phyloP scores from a whole-genome alignment of 1,284 basidiomycete species.

The Cryptococcus wingfieldii region DNA sequence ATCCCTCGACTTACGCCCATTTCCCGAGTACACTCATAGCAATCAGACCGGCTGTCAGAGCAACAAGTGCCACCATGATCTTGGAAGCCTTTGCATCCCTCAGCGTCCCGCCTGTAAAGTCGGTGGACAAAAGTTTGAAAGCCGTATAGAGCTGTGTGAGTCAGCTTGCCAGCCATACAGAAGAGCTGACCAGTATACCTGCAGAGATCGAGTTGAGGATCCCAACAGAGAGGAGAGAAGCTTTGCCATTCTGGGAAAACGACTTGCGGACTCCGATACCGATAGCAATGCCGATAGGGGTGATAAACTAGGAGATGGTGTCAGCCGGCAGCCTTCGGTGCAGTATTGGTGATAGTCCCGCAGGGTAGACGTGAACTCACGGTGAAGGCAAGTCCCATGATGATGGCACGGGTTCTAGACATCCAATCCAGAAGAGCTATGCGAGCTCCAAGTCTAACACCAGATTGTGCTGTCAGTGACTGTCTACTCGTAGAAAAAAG shows the following conservation, averaged over 20 bases:
- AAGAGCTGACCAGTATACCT: slow-evolving; percentile 12
- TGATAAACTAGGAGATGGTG: slow-evolving; percentile 14
- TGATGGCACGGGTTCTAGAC: slow-evolving; percentile 10
- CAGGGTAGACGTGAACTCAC: neutral
- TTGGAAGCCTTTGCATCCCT: slow-evolving; percentile 14
- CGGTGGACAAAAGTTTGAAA: slow-evolving; percentile 30
- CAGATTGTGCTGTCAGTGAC: too few relatives aligned
- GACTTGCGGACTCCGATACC: slow-evolving; percentile 35
- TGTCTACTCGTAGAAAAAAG: neutral
- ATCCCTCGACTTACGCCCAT: slow-evolving; percentile 30
- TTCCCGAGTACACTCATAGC: slow-evolving; percentile 46
- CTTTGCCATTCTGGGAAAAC: slow-evolving; percentile 34
- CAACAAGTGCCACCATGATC: slow-evolving; percentile 21
- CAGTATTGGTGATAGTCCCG: neutral
- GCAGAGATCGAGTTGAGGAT: slow-evolving; percentile 27
- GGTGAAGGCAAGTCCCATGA: slow-evolving; percentile 27
- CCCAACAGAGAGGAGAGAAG: slow-evolving; percentile 34
- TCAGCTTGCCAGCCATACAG: neutral
- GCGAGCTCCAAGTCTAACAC: slow-evolving; percentile 24
- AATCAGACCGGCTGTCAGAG: slow-evolving; percentile 31
- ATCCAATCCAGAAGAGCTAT: slow-evolving; percentile 26
- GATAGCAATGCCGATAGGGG: slow-evolving; percentile 32
- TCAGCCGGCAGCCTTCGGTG: neutral
- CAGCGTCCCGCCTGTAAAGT: slow-evolving; percentile 29
- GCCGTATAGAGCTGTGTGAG: slow-evolving; percentile 26